Evolutionary conservation across 495 filamentous ascomycete species (phyloP), one percentile per base, ranked within the genome.

Genomic region (Aspergillus hancockii): DNA sequence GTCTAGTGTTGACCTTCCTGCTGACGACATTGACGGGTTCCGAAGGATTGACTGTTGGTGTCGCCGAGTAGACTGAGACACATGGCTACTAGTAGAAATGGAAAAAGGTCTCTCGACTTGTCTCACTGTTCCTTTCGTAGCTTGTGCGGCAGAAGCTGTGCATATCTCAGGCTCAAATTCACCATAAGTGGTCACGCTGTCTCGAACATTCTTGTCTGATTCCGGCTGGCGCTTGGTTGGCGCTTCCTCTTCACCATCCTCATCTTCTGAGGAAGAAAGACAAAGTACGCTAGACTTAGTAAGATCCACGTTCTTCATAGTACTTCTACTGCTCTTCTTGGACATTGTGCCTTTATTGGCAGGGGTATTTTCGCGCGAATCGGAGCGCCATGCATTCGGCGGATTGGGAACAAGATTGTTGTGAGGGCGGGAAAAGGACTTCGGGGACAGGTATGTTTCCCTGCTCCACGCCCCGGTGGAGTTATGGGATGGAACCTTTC

Each of bases 261-360:
- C 82, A 53, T 82, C 79, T 46, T 83, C 82, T 0, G 83, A 85
- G 16, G 82, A 85, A 2, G 83, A 85, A 16, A 85, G 74, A 31
- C 76, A 83, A 7, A 85, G 75, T 12, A 85, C 75, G 61, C 83
- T 85, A 9, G 75, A 75, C 12, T 77, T 75, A 40, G 77, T 75
- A 50, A 84, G 67, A 52, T 85, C 80, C 9, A 64, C 62, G 36
- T 72, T 76, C 47, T 72, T 76, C 61, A 83, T 63, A 7, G 75
- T 76, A 46, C 70, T 80, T 54, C 71, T 75, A 63, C 74, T 74
- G 36, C 68, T 75, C 57, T 76, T 79, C 55, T 76, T 76, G 9
- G 70, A 74, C 60, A 76, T 36, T 0, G 65, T 45, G 40, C 61
- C 65, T 53, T 68, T 66, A 7, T 50, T 43, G 28, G 47, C n/a